Percentiles rank a stretch among this genome's conserved stretches.
These are phyloP conservation scores for Ceratobasidium sp. DNA, from an alignment of 1,284 basidiomycete genomes.

Conservation along the genomic window DNA sequence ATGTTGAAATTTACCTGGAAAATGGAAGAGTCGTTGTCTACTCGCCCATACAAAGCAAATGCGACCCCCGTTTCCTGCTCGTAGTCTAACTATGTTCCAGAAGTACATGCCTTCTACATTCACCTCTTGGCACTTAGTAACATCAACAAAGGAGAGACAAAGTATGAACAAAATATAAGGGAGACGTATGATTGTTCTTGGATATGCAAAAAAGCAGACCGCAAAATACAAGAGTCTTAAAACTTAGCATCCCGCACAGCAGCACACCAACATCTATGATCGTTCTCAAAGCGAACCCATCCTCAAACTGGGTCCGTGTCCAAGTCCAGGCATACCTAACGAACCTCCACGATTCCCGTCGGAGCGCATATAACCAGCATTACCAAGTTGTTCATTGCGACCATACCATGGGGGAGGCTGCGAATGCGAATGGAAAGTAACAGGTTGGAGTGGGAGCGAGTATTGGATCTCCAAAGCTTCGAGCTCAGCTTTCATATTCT, in stretches of 20 bases:
- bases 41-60: too few species aligned
- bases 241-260: conserved; percentile 13
- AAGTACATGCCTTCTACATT: not conserved
- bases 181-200: not conserved
- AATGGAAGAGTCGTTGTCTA: too few species aligned
- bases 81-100: too few species aligned
- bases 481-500: conserved; percentile 68
- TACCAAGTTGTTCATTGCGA: conserved; percentile 19
- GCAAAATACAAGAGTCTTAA: not conserved
- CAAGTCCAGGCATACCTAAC: conserved; percentile 26
- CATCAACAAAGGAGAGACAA: not conserved
- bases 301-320: conserved; percentile 30
- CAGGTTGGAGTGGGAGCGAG: conserved; percentile 72
- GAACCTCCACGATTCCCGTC: conserved; percentile 36
- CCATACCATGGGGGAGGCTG: conserved; percentile 34
- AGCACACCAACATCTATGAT: conserved; percentile 20
- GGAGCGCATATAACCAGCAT: conserved; percentile 37
- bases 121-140: not conserved
- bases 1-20: too few species aligned
- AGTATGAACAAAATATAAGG: not conserved
- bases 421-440: conserved; percentile 56
- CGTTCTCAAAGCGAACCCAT: conserved; percentile 22
- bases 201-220: not conserved
- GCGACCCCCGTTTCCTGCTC: too few species aligned
- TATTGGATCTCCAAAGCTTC: conserved; percentile 78